phyloP scores from a whole-genome alignment of 2,329 filamentous ascomycete species.

The Curvularia verruculosa region DNA sequence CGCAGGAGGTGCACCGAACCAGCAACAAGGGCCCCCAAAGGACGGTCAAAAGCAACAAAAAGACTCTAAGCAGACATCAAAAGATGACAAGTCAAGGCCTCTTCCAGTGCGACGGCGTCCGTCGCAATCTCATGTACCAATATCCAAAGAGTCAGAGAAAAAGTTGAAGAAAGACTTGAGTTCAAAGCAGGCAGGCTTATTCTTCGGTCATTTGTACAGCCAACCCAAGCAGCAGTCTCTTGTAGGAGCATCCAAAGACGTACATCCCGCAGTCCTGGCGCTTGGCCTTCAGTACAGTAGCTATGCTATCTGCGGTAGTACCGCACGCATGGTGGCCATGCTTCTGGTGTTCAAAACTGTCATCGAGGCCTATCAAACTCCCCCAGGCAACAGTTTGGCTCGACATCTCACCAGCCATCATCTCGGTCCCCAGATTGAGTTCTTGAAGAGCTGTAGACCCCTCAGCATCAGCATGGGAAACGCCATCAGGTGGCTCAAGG shows the following conservation, averaged over 20 bases:
- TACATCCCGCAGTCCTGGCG: slow-evolving; percentile 84
- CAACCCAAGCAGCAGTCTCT: slow-evolving; percentile 71
- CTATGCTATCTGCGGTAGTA: slow-evolving; percentile 88
- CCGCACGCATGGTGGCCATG: slow-evolving; percentile 84
- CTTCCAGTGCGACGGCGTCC: slow-evolving; percentile 41
- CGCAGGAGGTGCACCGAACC: slow-evolving; percentile 38
- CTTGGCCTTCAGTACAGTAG: slow-evolving; percentile 89
- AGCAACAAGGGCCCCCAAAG: slow-evolving; percentile 41
- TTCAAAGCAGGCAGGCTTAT: slow-evolving; percentile 62
- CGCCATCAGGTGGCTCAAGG: slow-evolving; percentile 91
- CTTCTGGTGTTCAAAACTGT: slow-evolving; percentile 90
- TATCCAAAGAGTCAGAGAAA: slow-evolving; percentile 39
- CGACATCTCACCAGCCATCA: slow-evolving; percentile 91
- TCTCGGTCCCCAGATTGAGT: slow-evolving; percentile 93
- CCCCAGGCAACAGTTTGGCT: slow-evolving; percentile 80
- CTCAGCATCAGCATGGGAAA: slow-evolving; percentile 98
- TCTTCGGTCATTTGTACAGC: slow-evolving; percentile 79
- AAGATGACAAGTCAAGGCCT: slow-evolving; percentile 43
- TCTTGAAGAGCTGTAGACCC: slow-evolving; percentile 89
- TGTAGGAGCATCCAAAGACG: slow-evolving; percentile 67
- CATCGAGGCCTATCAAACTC: slow-evolving; percentile 90
- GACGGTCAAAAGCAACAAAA: slow-evolving; percentile 46
- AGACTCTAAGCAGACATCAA: slow-evolving; percentile 42
- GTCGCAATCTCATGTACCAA: slow-evolving; percentile 37
- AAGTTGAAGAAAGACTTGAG: slow-evolving; percentile 43